Conservation (phyloP, 306 rosid genomes). For the Cicer chorassanicum region DNA sequence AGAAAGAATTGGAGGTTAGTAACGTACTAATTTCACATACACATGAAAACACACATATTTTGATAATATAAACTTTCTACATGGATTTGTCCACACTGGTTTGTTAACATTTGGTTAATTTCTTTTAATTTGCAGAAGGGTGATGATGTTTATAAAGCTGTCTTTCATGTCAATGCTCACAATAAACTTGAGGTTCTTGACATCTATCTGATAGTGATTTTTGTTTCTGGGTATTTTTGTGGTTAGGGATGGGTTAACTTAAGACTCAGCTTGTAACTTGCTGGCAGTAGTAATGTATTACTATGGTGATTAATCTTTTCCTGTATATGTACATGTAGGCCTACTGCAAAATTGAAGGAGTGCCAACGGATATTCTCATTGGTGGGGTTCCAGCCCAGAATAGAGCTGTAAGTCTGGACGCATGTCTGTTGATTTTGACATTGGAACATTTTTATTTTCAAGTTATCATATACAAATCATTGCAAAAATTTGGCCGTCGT, state of each 20-base stretch:
- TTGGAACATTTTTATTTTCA: constrained; percentile 1
- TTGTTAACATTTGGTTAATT: constrained; percentile 19
- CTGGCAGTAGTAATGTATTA: constrained; percentile 28
- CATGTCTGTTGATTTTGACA: neutral
- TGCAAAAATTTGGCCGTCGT: neutral
- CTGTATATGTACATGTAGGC: constrained; percentile 56
- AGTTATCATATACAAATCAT: constrained; percentile 17
- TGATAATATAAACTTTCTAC: neutral
- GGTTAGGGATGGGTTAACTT: neutral
- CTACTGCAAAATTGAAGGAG: constrained; percentile 84
- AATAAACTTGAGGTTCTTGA: constrained; percentile 76
- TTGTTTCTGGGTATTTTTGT: neutral
- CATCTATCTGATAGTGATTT: constrained; percentile 3
- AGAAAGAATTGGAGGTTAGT: constrained; percentile 74
- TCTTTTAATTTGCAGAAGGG: constrained; percentile 69
- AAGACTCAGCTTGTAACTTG: neutral
- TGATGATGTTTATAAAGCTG: constrained; percentile 67
- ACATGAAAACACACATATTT: neutral
- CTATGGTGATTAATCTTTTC: constrained; percentile 17
- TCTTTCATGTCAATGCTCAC: constrained; percentile 81
- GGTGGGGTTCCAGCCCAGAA: constrained; percentile 76
- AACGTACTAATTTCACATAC: constrained; percentile 16
- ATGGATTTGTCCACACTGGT: too few relatives aligned
- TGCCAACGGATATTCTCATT: constrained; percentile 73
- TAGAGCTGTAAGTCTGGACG: constrained; percentile 84